phyloP scores from a whole-genome alignment of 202 grass and related monocot genomes.

The Cymbopogon flexuosus region DNA sequence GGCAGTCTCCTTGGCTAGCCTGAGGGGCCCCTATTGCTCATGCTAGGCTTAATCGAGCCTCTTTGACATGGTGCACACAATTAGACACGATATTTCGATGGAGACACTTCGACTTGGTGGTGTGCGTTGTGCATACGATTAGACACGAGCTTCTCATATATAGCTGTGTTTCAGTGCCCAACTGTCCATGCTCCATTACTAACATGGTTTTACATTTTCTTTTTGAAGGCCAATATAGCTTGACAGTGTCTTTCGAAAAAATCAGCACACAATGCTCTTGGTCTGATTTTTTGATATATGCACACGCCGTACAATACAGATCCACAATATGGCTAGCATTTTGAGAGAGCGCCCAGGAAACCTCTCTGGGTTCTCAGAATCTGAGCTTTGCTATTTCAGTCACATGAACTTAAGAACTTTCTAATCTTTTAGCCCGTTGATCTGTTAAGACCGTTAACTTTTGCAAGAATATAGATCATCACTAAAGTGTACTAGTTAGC shows the following conservation, averaged over 20 bases:
- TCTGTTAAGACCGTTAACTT: neutral
- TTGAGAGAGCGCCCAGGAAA: neutral
- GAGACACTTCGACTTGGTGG: neutral
- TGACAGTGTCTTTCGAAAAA: neutral
- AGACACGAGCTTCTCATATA: neutral
- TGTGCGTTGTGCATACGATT: neutral
- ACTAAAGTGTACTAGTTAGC: neutral
- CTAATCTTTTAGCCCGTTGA: neutral
- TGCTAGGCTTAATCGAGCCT: slow-evolving; percentile 5
- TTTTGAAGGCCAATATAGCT: neutral
- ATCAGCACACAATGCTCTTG: neutral
- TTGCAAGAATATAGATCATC: neutral
- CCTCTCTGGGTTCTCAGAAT: neutral
- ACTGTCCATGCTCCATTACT: neutral
- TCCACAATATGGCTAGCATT: neutral
- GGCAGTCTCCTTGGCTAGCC: slow-evolving; percentile 64
- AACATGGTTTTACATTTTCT: neutral
- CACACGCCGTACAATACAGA: neutral
- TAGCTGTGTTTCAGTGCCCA: neutral
- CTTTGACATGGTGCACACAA: neutral
- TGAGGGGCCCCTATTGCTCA: slow-evolving; percentile 35
- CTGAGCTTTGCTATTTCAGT: neutral
- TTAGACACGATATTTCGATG: neutral
- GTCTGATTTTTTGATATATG: neutral
- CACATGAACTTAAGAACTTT: neutral